A percentile compares a stretch with the other conserved stretches of the same genome.
Conservation (phyloP, 2,329 filamentous ascomycete genomes). For the Nemania abortiva region DNA sequence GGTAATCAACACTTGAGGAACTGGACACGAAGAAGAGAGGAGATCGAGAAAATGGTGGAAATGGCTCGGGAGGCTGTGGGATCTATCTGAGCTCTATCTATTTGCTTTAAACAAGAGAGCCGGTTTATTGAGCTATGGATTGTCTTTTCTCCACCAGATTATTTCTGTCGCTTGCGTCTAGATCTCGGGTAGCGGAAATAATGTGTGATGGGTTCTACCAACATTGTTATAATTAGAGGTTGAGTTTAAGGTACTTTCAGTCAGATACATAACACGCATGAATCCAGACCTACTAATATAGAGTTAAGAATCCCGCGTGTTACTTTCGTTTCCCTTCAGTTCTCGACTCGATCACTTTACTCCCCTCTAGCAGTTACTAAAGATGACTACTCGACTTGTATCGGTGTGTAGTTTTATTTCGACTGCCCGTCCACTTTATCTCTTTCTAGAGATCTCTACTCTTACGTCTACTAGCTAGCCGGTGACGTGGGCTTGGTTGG, state of each 20-base stretch:
- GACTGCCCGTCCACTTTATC: no score
- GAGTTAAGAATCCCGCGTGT: neutral
- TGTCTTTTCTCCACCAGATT: neutral
- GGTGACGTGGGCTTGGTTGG: no score
- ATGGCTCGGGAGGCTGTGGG: constrained; percentile 6
- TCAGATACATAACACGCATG: constrained; percentile 3
- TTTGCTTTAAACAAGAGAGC: neutral
- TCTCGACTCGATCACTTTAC: no score
- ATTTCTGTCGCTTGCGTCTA: neutral
- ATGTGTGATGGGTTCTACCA: neutral
- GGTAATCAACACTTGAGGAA: constrained; percentile 2
- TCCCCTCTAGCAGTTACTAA: no score
- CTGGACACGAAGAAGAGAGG: constrained; percentile 8
- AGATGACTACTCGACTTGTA: no score
- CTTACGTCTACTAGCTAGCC: no score
- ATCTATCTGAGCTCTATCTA: constrained; percentile 21
- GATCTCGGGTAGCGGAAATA: neutral
- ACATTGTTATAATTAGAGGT: neutral
- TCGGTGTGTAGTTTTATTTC: no score
- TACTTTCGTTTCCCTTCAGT: no score
- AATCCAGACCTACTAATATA: constrained; percentile 28
- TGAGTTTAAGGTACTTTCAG: neutral
- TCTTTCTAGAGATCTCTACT: no score
- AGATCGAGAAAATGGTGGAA: constrained; percentile 22
- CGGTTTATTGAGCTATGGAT: neutral